Percentiles rank a stretch among this genome's conserved stretches.
phyloP scores from a whole-genome alignment of 1,139 yeast species.

The Hyphopichia khmerensis region DNA sequence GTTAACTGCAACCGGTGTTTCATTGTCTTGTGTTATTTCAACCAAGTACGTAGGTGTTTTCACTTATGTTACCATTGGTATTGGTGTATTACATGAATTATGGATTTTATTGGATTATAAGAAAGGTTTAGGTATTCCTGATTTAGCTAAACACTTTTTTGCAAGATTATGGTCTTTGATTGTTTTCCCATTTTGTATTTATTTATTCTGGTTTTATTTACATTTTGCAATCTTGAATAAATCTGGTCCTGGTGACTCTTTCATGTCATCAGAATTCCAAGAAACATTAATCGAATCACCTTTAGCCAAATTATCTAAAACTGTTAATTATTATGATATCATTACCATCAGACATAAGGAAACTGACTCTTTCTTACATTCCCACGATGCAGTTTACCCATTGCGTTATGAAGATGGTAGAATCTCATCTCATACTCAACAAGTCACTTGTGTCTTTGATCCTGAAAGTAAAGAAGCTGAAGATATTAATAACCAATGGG shows the following conservation, averaged over 20 bases:
- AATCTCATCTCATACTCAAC: constrained; percentile 92
- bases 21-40: constrained; percentile 86
- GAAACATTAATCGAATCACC: constrained; percentile 86
- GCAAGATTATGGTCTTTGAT: constrained; percentile 76
- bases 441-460: constrained; percentile 69
- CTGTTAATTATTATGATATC: constrained; percentile 71
- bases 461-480: constrained; percentile 23
- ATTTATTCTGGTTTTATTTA: constrained; percentile 89
- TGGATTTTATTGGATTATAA: constrained; percentile 81
- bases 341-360: constrained; percentile 77
- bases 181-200: constrained; percentile 76
- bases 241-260: constrained; percentile 95
- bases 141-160: constrained; percentile 65
- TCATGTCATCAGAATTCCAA: constrained; percentile 93
- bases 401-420: constrained; percentile 95
- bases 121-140: constrained; percentile 62
- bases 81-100: constrained; percentile 80
- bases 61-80: constrained; percentile 83
- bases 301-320: constrained; percentile 67
- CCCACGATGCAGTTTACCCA: constrained; percentile 75
- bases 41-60: constrained; percentile 95
- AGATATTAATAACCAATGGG: constrained; percentile 83
- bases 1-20: constrained; percentile 79
- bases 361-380: constrained; percentile 75
- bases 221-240: constrained; percentile 78